These are phyloP conservation scores for Heimioporus sp. DNA, from an alignment of 768 basidiomycete species.

Conservation along the genomic window DNA sequence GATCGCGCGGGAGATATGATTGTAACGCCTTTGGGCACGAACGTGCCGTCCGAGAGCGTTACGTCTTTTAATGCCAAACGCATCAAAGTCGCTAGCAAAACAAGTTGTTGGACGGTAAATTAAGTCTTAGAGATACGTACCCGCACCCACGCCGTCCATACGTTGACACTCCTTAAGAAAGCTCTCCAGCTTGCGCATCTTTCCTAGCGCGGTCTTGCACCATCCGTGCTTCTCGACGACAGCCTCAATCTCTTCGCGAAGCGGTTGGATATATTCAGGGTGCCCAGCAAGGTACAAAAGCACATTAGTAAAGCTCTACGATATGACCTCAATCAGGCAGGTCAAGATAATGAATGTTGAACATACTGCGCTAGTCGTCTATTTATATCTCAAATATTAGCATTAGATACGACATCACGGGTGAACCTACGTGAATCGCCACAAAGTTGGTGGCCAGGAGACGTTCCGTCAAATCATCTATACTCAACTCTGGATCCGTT, in stretches of 20 bases:
- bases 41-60: slow-evolving; percentile 39
- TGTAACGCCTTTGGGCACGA: slow-evolving; percentile 33
- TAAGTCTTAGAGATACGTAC: slow-evolving; percentile 13
- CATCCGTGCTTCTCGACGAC: slow-evolving; percentile 28
- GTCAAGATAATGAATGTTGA: neutral
- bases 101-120: neutral
- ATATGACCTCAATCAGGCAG: neutral
- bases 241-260: slow-evolving; percentile 38
- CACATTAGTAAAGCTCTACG: slow-evolving; percentile 31
- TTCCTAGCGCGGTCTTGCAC: slow-evolving; percentile 22
- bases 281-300: slow-evolving; percentile 36
- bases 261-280: slow-evolving; percentile 31
- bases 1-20: slow-evolving; percentile 20
- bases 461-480: slow-evolving; percentile 21
- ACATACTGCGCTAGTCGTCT: slow-evolving; percentile 23
- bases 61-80: slow-evolving; percentile 32
- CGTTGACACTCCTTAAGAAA: slow-evolving; percentile 39
- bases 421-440: slow-evolving; percentile 1
- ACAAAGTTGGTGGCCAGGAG: slow-evolving; percentile 9
- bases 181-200: slow-evolving; percentile 38
- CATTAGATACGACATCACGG: neutral
- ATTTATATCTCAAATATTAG: neutral
- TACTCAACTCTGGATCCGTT: slow-evolving; percentile 9
- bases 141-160: slow-evolving; percentile 23
- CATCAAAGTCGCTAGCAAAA: slow-evolving; percentile 22